A percentile compares a stretch with the other conserved stretches of the same genome.
phyloP scores from a whole-genome alignment of 257 asterid genomes.

The Thymus quinquecostatus region DNA sequence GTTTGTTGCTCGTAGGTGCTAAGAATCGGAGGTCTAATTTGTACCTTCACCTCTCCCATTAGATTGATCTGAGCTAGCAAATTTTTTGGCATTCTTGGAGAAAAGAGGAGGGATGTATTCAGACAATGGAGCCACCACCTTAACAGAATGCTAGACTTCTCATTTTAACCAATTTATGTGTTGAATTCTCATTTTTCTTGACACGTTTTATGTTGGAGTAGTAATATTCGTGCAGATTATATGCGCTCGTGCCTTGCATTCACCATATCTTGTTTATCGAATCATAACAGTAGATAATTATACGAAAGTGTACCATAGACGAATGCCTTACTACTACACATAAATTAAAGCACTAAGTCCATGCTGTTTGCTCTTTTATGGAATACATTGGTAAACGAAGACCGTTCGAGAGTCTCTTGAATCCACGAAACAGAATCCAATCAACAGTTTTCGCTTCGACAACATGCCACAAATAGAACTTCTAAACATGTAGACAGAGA shows the following conservation, averaged over 20 bases:
- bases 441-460: conserved; percentile 24
- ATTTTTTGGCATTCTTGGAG: conserved; percentile 25
- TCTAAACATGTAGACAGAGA: conserved; percentile 28
- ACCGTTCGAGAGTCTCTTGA: conserved; percentile 5
- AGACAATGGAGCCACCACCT: not conserved
- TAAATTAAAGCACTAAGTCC: conserved; percentile 25
- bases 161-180: conserved; percentile 15
- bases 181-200: conserved; percentile 5
- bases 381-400: conserved; percentile 11
- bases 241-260: too few relatives aligned
- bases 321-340: conserved; percentile 11
- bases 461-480: conserved; percentile 31
- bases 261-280: too few relatives aligned
- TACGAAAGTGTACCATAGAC: too few relatives aligned
- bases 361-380: conserved; percentile 26
- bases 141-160: conserved; percentile 20
- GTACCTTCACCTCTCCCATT: conserved; percentile 18
- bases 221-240: too few relatives aligned
- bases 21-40: conserved; percentile 25
- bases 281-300: too few relatives aligned
- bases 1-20: conserved; percentile 24
- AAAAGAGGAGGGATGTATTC: conserved; percentile 17
- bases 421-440: conserved; percentile 29
- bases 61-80: conserved; percentile 21
- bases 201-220: too few relatives aligned